These are phyloP conservation scores for Parietichytrium sp. DNA, from an alignment of 108 stramenopile genomes.

Conservation along the genomic window DNA sequence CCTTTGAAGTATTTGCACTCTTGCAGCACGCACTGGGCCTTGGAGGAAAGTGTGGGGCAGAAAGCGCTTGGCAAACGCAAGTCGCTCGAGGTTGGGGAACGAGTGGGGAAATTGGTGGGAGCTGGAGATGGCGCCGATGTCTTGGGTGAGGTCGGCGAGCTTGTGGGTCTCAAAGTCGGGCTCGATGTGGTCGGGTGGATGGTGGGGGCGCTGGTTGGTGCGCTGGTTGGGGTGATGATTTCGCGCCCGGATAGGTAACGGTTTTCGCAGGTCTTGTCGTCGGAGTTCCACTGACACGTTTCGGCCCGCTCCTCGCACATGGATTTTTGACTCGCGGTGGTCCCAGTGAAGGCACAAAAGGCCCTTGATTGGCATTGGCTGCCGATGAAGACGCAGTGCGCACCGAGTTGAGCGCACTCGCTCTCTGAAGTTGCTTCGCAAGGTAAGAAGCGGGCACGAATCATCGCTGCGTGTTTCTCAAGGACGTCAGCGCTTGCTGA, in stretches of 20 bases:
- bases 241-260: background rate
- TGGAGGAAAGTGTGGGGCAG: background rate
- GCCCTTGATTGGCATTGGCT: background rate
- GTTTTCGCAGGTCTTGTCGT: background rate
- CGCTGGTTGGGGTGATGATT: background rate
- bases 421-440: background rate
- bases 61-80: background rate
- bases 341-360: background rate
- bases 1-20: slow-evolving; percentile 2
- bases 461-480: background rate
- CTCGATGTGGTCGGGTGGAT: no score
- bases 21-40: background rate
- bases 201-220: background rate
- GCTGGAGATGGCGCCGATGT: background rate
- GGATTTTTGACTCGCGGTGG: background rate
- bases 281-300: background rate
- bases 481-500: background rate
- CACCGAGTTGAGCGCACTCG: background rate
- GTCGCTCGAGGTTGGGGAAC: background rate
- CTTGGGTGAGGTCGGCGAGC: no score
- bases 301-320: background rate
- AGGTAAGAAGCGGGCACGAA: background rate
- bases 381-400: background rate
- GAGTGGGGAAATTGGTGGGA: background rate
- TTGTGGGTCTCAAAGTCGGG: no score